Percentiles rank a stretch among this genome's conserved stretches.
Evolutionary conservation across 768 basidiomycete genomes (phyloP).

Genomic region (Leccinum pellstonianum): DNA sequence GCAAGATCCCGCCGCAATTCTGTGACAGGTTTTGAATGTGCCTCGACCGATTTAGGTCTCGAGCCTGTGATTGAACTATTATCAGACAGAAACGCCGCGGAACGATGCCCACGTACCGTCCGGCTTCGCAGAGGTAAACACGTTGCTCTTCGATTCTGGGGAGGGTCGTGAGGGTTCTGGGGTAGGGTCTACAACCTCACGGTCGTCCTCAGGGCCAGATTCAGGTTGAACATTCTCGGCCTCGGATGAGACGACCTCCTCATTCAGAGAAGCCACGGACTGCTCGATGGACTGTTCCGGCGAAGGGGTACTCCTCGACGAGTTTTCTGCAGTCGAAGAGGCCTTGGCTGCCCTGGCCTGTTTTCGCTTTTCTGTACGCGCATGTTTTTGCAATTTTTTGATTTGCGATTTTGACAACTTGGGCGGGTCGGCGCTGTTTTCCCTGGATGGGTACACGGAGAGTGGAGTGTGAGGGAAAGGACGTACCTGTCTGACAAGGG

Average conservation of each 20-base stretch:
- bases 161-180: conserved; percentile 7
- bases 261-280: conserved; percentile 11
- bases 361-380: conserved; percentile 60
- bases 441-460: conserved; percentile 5
- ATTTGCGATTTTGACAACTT: conserved; percentile 68
- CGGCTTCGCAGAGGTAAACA: neutral
- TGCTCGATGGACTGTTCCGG: conserved; percentile 24
- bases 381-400: conserved; percentile 65
- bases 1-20: conserved; percentile 1
- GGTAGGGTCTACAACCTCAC: conserved; percentile 9
- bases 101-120: conserved; percentile 18
- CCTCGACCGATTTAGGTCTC: conserved; percentile 1
- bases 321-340: conserved; percentile 31
- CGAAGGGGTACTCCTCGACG: conserved; percentile 29
- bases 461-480: conserved; percentile 6
- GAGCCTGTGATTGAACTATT: conserved; percentile 5
- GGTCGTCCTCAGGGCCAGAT: conserved; percentile 15
- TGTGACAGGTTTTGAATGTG: conserved; percentile 8
- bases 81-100: neutral
- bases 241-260: conserved; percentile 21
- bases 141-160: conserved; percentile 1
- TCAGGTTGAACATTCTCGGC: conserved; percentile 18
- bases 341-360: conserved; percentile 47
- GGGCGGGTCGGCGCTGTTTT: conserved; percentile 29
- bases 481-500: conserved; percentile 39